These are phyloP conservation scores for Phytophthora rubi DNA, from an alignment of 352 stramenopile species.

Conservation along the genomic window DNA sequence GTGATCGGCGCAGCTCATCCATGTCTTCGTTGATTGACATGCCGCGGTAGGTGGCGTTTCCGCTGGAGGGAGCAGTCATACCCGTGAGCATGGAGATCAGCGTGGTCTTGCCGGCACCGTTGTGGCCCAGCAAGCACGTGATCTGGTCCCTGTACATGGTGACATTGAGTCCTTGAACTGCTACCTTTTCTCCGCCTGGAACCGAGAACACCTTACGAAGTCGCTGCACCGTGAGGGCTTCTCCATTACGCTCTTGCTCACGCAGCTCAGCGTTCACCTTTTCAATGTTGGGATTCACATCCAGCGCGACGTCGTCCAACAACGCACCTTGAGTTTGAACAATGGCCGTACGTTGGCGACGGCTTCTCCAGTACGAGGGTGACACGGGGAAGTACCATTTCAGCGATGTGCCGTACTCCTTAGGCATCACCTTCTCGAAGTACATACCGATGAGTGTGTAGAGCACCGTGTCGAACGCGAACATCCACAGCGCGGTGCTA, in stretches of 20 bases:
- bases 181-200: constrained; percentile 68
- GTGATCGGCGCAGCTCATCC: constrained; percentile 56
- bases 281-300: constrained; percentile 45
- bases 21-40: constrained; percentile 76
- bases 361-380: constrained; percentile 44
- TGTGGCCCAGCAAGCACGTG: constrained; percentile 90
- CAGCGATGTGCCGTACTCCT: constrained; percentile 86
- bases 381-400: constrained; percentile 93
- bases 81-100: constrained; percentile 91
- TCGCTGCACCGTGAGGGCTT: constrained; percentile 41
- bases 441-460: constrained; percentile 92
- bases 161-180: constrained; percentile 78
- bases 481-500: constrained; percentile 63
- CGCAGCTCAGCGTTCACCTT: constrained; percentile 39
- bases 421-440: constrained; percentile 90
- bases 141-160: constrained; percentile 92
- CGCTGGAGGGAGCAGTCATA: constrained; percentile 54
- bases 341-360: constrained; percentile 1
- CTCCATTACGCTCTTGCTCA: constrained; percentile 40
- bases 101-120: constrained; percentile 90
- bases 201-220: constrained; percentile 69
- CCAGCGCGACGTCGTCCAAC: constrained; percentile 29
- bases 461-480: constrained; percentile 87
- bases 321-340: constrained; percentile 21
- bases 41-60: constrained; percentile 69